A percentile compares a stretch with the other conserved stretches of the same genome.
These are phyloP conservation scores for Basidioascus undulatus DNA, from an alignment of 768 basidiomycete species.

Conservation along the genomic window DNA sequence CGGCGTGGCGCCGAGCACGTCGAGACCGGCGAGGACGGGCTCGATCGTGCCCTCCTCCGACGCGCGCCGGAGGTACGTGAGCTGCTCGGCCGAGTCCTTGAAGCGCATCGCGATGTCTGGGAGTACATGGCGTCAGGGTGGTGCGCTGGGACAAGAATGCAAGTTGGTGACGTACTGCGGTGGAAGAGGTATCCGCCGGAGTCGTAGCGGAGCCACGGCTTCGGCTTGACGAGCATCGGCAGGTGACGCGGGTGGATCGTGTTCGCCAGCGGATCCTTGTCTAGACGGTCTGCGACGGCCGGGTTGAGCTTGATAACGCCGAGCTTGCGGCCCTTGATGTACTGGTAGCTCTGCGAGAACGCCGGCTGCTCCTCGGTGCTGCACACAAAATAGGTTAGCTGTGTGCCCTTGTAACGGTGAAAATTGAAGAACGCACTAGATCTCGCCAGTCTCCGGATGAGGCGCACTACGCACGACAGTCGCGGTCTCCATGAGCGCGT, in stretches of 20 bases:
- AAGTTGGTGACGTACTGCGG: constrained; percentile 27
- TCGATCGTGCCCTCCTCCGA: constrained; percentile 51
- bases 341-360: constrained; percentile 78
- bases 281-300: constrained; percentile 47
- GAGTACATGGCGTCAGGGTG: not conserved
- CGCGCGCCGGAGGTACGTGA: constrained; percentile 48
- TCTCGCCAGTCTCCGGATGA: constrained; percentile 34
- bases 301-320: constrained; percentile 75
- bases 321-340: constrained; percentile 75
- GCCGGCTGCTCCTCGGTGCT: constrained; percentile 66
- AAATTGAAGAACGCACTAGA: constrained; percentile 28
- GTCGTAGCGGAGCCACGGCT: constrained; percentile 54
- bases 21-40: constrained; percentile 63
- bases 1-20: constrained; percentile 67
- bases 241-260: constrained; percentile 78
- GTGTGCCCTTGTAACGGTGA: too few species aligned
- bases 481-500: constrained; percentile 63
- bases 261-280: constrained; percentile 41
- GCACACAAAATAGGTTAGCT: too few species aligned
- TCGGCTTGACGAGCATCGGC: constrained; percentile 81
- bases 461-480: constrained; percentile 37
- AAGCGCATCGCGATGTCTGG: constrained; percentile 64
- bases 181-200: constrained; percentile 67
- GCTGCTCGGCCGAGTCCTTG: constrained; percentile 71
- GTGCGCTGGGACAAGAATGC: not conserved